phyloP scores from a whole-genome alignment of 129 eudicot species.

The Lactuca saligna region DNA sequence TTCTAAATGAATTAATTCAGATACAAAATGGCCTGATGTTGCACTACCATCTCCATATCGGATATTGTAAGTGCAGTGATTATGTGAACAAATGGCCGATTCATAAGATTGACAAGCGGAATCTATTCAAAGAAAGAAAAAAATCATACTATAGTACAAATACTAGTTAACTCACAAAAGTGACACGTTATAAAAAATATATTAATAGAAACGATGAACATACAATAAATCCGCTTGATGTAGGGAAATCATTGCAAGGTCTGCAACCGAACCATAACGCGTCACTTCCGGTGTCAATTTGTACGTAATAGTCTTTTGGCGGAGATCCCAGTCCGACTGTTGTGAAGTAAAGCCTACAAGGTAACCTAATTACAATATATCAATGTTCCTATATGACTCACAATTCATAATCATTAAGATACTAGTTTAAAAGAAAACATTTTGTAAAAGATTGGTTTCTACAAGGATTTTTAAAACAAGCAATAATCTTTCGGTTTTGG shows the following conservation, averaged over 20 bases:
- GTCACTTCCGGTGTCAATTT: constrained; percentile 98
- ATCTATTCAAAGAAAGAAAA: constrained; percentile 44
- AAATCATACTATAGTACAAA: constrained; percentile 1
- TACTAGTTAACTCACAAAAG: background rate
- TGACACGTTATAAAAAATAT: background rate
- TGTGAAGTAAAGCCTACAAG: constrained; percentile 78
- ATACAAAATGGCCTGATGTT: constrained; percentile 77
- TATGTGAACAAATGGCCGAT: constrained; percentile 59
- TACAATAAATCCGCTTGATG: constrained; percentile 86
- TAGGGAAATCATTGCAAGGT: constrained; percentile 80
- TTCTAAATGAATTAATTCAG: constrained; percentile 70
- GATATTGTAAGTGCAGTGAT: constrained; percentile 77
- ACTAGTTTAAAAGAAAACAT: too few relatives aligned
- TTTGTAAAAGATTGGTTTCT: too few relatives aligned
- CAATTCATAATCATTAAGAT: too few relatives aligned
- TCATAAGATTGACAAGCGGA: constrained; percentile 61
- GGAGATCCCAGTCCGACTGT: constrained; percentile 84
- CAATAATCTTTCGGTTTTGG: background rate
- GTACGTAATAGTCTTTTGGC: constrained; percentile 79
- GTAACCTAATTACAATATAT: constrained; percentile 19
- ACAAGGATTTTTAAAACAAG: too few relatives aligned
- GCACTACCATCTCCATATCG: constrained; percentile 98
- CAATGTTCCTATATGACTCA: background rate
- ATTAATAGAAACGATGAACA: constrained; percentile 1
- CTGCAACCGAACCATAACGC: constrained; percentile 89